These are phyloP conservation scores for Crucibulum laeve DNA, from an alignment of 768 basidiomycete species.

Conservation along the genomic window DNA sequence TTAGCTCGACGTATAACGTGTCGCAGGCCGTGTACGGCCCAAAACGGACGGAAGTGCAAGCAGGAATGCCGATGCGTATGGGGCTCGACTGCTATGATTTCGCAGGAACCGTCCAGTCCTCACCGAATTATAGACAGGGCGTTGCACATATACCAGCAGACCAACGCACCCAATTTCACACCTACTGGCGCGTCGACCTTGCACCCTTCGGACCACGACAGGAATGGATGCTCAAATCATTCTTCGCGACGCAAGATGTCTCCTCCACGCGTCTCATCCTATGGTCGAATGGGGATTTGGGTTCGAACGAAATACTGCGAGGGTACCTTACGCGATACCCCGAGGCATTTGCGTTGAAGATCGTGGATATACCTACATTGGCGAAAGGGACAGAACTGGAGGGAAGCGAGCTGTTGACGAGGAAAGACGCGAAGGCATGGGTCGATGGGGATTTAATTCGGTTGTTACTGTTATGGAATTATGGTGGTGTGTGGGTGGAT, in stretches of 20 bases:
- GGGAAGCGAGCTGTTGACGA: constrained; percentile 51
- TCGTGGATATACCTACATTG: constrained; percentile 62
- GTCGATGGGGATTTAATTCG: constrained; percentile 93
- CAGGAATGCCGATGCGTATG: constrained; percentile 72
- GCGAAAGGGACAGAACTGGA: constrained; percentile 78
- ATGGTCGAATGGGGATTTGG: constrained; percentile 88
- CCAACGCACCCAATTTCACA: constrained; percentile 70
- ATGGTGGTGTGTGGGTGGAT: constrained; percentile 94
- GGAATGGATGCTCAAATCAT: constrained; percentile 88
- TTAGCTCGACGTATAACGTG: constrained; percentile 67
- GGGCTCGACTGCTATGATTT: constrained; percentile 93
- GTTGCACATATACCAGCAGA: constrained; percentile 26
- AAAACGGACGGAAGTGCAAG: constrained; percentile 67
- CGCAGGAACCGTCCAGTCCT: constrained; percentile 68
- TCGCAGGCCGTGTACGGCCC: constrained; percentile 60
- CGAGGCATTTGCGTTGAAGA: constrained; percentile 62
- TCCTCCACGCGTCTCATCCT: constrained; percentile 63
- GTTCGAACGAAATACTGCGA: constrained; percentile 49
- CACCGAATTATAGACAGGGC: constrained; percentile 7
- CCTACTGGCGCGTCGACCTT: constrained; percentile 93
- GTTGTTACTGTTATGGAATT: constrained; percentile 81
- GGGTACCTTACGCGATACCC: constrained; percentile 62
- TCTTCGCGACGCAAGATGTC: constrained; percentile 87
- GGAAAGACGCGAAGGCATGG: constrained; percentile 83
- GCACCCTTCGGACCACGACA: constrained; percentile 78